phyloP scores from a whole-genome alignment of 2,329 filamentous ascomycete genomes.

The Ustulina deusta region DNA sequence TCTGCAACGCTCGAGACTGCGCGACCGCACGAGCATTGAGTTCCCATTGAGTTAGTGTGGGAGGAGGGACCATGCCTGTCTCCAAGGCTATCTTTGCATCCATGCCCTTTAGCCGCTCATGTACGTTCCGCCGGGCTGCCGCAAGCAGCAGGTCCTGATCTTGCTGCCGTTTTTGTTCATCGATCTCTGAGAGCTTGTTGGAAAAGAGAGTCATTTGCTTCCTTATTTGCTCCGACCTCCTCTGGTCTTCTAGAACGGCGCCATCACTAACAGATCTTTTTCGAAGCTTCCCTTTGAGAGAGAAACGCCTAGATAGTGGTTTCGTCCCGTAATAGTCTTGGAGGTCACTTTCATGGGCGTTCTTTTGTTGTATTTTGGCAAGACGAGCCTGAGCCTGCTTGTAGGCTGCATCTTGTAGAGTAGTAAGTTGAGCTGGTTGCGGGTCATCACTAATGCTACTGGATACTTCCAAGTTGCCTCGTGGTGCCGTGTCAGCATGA shows the following conservation, averaged over 20 bases:
- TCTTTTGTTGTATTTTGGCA: conserved; percentile 80
- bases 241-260: conserved; percentile 70
- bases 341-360: conserved; percentile 71
- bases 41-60: conserved; percentile 82
- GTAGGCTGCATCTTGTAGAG: conserved; percentile 87
- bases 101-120: conserved; percentile 79
- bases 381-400: conserved; percentile 86
- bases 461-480: conserved; percentile 50
- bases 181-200: conserved; percentile 73
- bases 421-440: conserved; percentile 68
- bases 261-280: conserved; percentile 77
- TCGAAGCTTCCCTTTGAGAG: conserved; percentile 67
- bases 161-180: conserved; percentile 77
- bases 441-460: conserved; percentile 53
- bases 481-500: conserved; percentile 51
- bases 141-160: conserved; percentile 82
- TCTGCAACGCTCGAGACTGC: conserved; percentile 70
- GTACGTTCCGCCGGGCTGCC: conserved; percentile 87
- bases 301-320: conserved; percentile 58
- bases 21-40: conserved; percentile 78
- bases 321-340: conserved; percentile 79
- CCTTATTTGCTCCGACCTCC: conserved; percentile 78
- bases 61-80: conserved; percentile 78
- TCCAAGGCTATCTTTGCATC: conserved; percentile 83
- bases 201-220: conserved; percentile 84